phyloP scores from a whole-genome alignment of 2,329 filamentous ascomycete species.

The Colletotrichum tropicale region DNA sequence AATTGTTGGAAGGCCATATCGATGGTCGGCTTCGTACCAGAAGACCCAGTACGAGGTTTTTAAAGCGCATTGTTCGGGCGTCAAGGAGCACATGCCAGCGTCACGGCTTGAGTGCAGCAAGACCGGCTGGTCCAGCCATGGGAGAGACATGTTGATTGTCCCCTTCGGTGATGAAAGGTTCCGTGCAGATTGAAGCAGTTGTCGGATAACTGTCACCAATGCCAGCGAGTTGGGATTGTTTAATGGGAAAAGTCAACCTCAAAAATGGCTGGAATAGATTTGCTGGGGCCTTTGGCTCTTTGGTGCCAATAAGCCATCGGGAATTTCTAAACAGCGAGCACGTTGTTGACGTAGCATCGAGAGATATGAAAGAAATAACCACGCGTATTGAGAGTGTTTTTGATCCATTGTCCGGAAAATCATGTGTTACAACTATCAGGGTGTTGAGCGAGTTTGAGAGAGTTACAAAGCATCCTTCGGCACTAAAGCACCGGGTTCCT shows the following conservation, averaged over 20 bases:
- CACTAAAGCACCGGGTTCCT: neutral
- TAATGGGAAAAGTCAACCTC: neutral
- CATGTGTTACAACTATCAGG: neutral
- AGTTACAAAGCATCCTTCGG: neutral
- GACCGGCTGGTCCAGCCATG: conserved; percentile 45
- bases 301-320: neutral
- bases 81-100: conserved; percentile 34
- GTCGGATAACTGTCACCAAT: neutral
- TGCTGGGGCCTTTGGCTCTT: neutral
- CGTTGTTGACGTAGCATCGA: neutral
- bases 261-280: neutral
- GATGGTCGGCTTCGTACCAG: conserved; percentile 50
- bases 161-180: neutral
- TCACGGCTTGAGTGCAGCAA: conserved; percentile 42
- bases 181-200: neutral
- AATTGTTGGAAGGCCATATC: conserved; percentile 55
- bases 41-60: conserved; percentile 47
- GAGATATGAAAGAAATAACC: neutral
- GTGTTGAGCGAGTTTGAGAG: conserved; percentile 12
- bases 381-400: neutral
- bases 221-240: neutral
- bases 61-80: conserved; percentile 48
- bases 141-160: neutral
- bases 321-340: neutral
- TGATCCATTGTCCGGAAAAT: neutral